Percentiles rank a stretch among this genome's conserved stretches.
Evolutionary conservation across 495 filamentous ascomycete species (phyloP).

Genomic region (Lentithecium fluviatile): DNA sequence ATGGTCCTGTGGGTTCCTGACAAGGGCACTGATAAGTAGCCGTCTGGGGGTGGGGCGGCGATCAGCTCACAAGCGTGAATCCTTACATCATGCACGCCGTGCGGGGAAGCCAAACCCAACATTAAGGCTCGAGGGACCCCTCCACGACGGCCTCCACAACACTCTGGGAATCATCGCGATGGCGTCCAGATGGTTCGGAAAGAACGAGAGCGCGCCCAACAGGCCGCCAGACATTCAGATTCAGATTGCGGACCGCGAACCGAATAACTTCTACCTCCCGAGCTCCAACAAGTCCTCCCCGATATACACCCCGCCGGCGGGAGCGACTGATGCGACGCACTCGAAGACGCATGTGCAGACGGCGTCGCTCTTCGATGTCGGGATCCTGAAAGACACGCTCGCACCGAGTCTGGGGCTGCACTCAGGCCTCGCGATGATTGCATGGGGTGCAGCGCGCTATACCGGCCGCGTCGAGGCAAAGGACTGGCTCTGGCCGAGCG

Average conservation of each 20-base stretch:
- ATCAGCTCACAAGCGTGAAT: too few species aligned
- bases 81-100: too few species aligned
- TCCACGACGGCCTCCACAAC: not conserved
- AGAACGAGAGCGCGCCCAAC: slow-evolving; percentile 2
- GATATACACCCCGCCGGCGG: not conserved
- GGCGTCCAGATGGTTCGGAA: slow-evolving; percentile 25
- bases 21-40: too few species aligned
- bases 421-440: slow-evolving; percentile 47
- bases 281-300: slow-evolving; percentile 18
- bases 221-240: slow-evolving; percentile 21
- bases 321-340: slow-evolving; percentile 16
- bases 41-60: too few species aligned
- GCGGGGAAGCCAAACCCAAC: too few species aligned
- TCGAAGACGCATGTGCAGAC: slow-evolving; percentile 23
- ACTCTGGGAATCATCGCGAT: slow-evolving; percentile 1
- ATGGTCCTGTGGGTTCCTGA: too few species aligned
- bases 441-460: slow-evolving; percentile 49
- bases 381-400: slow-evolving; percentile 53
- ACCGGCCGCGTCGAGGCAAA: slow-evolving; percentile 56
- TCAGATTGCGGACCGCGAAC: slow-evolving; percentile 22
- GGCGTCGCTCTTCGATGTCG: slow-evolving; percentile 40
- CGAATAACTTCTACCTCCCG: slow-evolving; percentile 26
- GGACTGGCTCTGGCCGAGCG: slow-evolving; percentile 57
- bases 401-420: slow-evolving; percentile 53
- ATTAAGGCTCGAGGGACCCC: not conserved